Evolutionary conservation across 1,284 basidiomycete species (phyloP), one percentile per base, ranked within the genome.

Genomic region (Earliella scabrosa): DNA sequence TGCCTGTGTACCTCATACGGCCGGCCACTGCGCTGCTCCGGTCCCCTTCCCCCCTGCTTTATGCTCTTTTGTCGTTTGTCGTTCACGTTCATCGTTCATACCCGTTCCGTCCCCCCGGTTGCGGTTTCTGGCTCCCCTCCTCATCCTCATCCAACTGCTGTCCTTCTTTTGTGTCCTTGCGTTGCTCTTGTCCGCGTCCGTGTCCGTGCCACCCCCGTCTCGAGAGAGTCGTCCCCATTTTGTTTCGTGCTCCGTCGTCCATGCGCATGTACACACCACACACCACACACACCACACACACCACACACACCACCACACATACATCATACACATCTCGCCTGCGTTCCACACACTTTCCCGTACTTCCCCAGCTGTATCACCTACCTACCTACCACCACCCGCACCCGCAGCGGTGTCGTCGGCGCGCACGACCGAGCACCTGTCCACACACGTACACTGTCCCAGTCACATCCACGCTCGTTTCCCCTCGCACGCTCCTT

Each of bases 61-160:
- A 24, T 21, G 24, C 36, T 21, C 34, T 39, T 49, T 26, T 29
- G 26, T 39, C 47, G 24, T 18, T 9, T 16, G 27, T 5, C 20
- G 18, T 23, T 9, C 21, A 29, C 32, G 11, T 43, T 18, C 40
- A 23, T 52, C 36, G 39, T 39, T 36, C 51, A 45, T n/a, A 43
- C 32, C 32, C 32, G 32, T 34, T n/a, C n/a, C n/a, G n/a, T n/a
- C n/a, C n/a, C n/a, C n/a, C n/a, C n/a, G n/a, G n/a, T n/a, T n/a
- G n/a, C n/a, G n/a, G n/a, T n/a, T n/a, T n/a, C n/a, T n/a, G n/a
- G n/a, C n/a, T n/a, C n/a, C n/a, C n/a, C n/a, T n/a, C n/a, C n/a
- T n/a, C n/a, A n/a, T n/a, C 49, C 32, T 14, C 18, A 24, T 34
- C 51, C 58, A 31, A 56, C 48, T 51, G 54, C 51, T 45, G 40